Percentiles rank a stretch among this genome's conserved stretches.
Evolutionary conservation across 192 early-diverging fungal genomes (phyloP).

Genomic region (Backusella tuberculispora): DNA sequence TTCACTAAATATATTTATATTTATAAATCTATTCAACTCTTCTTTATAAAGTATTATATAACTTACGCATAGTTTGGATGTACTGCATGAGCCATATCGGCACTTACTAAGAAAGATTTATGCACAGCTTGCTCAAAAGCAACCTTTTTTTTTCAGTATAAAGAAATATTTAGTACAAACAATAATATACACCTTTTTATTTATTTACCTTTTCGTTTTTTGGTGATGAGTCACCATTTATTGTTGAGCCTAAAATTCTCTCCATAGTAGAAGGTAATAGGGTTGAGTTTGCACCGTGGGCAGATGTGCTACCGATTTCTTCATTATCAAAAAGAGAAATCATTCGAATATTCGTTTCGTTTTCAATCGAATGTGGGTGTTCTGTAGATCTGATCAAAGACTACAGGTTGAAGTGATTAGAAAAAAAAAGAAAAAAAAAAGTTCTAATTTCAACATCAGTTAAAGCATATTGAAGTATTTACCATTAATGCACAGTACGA

Average conservation of each 20-base stretch:
- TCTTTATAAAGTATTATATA: background rate
- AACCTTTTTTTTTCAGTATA: conserved; percentile 6
- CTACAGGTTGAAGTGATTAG: background rate
- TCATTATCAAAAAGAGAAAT: conserved; percentile 98
- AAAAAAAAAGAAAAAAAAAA: background rate
- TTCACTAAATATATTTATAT: conserved; percentile 48
- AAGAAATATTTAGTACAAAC: background rate
- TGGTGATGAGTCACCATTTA: conserved; percentile 32
- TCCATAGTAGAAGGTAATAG: conserved; percentile 77
- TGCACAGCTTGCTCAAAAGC: conserved; percentile 78
- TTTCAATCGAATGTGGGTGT: conserved; percentile 6
- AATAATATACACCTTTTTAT: background rate
- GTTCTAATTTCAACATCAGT: background rate
- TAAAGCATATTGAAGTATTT: background rate
- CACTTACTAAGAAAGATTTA: conserved; percentile 86
- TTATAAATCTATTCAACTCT: background rate
- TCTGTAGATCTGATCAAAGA: conserved; percentile 7
- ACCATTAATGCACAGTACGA: conserved; percentile 86
- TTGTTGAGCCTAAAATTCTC: conserved; percentile 54
- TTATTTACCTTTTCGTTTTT: conserved; percentile 10
- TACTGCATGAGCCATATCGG: conserved; percentile 93
- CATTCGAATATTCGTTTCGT: conserved; percentile 80
- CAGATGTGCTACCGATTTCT: conserved; percentile 92
- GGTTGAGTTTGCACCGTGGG: conserved; percentile 92
- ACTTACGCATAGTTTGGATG: conserved; percentile 79